phyloP scores from a whole-genome alignment of 2,329 filamentous ascomycete genomes.

The Cytospora mali region DNA sequence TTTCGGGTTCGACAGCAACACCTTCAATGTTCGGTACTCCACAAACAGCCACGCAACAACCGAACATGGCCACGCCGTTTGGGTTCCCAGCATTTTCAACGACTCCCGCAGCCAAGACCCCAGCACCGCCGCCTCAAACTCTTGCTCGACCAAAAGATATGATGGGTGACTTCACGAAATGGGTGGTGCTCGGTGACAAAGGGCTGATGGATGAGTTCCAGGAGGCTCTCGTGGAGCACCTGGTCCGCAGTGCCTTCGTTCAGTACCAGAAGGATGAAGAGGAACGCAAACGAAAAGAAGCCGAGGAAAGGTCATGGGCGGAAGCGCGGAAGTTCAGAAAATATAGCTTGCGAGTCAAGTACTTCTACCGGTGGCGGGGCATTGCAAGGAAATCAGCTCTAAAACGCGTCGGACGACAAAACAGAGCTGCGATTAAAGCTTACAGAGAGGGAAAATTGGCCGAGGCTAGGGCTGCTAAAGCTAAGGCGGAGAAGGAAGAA shows the following conservation, averaged over 20 bases:
- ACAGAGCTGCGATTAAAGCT: conserved; percentile 52
- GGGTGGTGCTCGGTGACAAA: conserved; percentile 57
- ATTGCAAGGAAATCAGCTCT: conserved; percentile 51
- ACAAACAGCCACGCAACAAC: neutral
- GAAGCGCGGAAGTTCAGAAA: conserved; percentile 51
- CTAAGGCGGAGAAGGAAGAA: conserved; percentile 42
- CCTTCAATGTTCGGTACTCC: neutral
- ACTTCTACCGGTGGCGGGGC: conserved; percentile 59
- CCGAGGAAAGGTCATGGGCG: conserved; percentile 50
- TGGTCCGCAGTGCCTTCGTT: conserved; percentile 47
- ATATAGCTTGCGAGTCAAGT: conserved; percentile 56
- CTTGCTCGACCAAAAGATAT: conserved; percentile 39
- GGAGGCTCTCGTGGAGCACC: conserved; percentile 47
- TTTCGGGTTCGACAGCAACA: neutral
- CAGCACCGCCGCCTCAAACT: conserved; percentile 9
- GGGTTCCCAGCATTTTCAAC: conserved; percentile 19
- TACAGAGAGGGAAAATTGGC: conserved; percentile 45
- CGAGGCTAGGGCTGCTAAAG: conserved; percentile 38
- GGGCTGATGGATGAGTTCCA: conserved; percentile 57
- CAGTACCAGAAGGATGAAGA: conserved; percentile 45
- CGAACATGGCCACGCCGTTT: neutral
- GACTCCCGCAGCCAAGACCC: neutral
- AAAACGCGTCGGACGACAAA: conserved; percentile 53
- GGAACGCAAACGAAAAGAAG: conserved; percentile 48
- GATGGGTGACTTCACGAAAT: conserved; percentile 54